Evolutionary conservation across 257 asterid genomes (phyloP).

Genomic region (Sherardia arvensis): DNA sequence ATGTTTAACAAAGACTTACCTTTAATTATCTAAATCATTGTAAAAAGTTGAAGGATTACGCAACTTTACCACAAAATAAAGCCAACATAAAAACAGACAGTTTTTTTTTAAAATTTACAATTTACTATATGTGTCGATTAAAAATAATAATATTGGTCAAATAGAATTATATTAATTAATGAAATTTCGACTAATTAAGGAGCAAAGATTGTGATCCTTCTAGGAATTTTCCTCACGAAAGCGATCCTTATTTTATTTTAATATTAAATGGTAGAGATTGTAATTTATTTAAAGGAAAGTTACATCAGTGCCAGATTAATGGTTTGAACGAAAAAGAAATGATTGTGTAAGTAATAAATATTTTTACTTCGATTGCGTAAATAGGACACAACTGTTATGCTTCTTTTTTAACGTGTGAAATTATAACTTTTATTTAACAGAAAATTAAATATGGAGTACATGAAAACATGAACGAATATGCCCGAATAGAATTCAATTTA

Average conservation of each 20-base stretch:
- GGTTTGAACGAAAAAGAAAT: neutral
- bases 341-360: no score
- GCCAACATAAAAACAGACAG: neutral
- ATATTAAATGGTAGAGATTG: neutral
- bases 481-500: no score
- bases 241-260: neutral
- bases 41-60: neutral
- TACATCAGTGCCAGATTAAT: neutral
- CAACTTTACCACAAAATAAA: neutral
- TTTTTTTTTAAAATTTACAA: neutral
- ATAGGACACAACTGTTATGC: no score
- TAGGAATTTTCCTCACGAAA: neutral
- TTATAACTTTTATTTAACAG: no score
- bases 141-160: no score
- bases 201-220: neutral
- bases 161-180: no score
- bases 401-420: no score
- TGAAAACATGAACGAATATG: no score
- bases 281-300: neutral
- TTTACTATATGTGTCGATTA: no score
- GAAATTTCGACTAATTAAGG: neutral
- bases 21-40: neutral
- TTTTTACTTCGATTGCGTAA: no score
- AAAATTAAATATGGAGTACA: no score
- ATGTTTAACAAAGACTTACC: neutral